Evolutionary conservation across 176 grass and related monocot genomes (phyloP).

Genomic region (Paspalum vaginatum): DNA sequence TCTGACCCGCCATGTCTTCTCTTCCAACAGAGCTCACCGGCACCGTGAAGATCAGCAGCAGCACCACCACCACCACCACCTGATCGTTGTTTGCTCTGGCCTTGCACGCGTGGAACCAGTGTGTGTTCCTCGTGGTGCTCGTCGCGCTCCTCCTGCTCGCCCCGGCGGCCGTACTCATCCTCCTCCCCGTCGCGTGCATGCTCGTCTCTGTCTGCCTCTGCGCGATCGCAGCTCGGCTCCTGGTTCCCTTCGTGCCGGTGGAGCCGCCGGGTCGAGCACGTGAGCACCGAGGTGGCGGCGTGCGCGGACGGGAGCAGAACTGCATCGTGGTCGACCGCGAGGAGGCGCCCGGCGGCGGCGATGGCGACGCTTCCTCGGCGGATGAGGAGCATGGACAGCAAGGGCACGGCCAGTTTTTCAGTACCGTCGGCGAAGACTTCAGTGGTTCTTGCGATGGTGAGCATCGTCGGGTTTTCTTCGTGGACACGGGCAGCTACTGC

Average conservation of each 20-base stretch:
- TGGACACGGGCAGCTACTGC: conserved; percentile 24
- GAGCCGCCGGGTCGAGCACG: background rate
- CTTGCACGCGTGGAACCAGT: background rate
- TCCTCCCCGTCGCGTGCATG: conserved; percentile 31
- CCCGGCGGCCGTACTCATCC: background rate
- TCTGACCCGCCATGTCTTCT: background rate
- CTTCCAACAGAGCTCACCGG: background rate
- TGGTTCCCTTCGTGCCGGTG: background rate
- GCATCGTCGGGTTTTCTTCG: background rate
- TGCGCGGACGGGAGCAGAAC: conserved; percentile 14
- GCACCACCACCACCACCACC: background rate
- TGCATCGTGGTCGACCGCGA: conserved; percentile 32
- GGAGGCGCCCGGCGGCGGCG: background rate
- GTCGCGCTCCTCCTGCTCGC: background rate
- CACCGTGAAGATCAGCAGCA: background rate
- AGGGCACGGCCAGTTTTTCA: background rate
- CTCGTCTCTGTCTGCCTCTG: background rate
- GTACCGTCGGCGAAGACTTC: background rate
- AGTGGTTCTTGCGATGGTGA: background rate
- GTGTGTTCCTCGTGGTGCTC: conserved; percentile 2
- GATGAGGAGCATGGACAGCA: conserved; percentile 32
- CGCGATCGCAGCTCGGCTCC: background rate
- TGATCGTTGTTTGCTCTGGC: conserved; percentile 12
- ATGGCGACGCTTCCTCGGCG: conserved; percentile 26
- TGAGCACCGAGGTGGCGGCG: background rate